These are phyloP conservation scores for Kwoniella europaea DNA, from an alignment of 768 basidiomycete genomes.

Conservation along the genomic window DNA sequence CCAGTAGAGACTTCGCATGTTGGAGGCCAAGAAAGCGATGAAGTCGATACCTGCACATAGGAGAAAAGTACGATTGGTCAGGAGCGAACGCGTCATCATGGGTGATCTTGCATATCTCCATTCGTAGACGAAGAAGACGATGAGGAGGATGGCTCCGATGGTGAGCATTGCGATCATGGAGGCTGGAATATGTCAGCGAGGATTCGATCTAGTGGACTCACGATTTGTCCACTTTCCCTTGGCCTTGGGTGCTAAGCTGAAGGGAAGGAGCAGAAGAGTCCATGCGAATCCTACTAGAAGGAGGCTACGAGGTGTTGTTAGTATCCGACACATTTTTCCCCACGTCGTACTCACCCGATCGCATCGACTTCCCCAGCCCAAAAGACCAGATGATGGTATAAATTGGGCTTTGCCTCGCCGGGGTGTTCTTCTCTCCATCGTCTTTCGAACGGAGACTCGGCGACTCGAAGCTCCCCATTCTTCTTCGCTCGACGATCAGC, in stretches of 20 bases:
- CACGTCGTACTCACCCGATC: too few species aligned
- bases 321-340: too few species aligned
- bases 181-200: not conserved
- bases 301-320: constrained; percentile 18
- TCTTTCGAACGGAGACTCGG: too few species aligned
- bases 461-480: too few species aligned
- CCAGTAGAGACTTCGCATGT: constrained; percentile 8
- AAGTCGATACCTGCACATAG: not conserved
- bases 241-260: constrained; percentile 31
- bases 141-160: constrained; percentile 61
- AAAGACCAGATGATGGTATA: too few species aligned
- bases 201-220: too few species aligned
- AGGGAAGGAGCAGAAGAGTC: constrained; percentile 37
- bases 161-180: constrained; percentile 62
- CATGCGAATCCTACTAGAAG: constrained; percentile 43
- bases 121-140: constrained; percentile 55
- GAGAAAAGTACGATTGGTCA: constrained; percentile 25
- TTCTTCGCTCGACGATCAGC: too few species aligned
- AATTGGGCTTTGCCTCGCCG: too few species aligned
- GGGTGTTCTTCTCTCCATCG: too few species aligned
- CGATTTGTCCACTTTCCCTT: constrained; percentile 31
- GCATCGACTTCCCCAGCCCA: too few species aligned
- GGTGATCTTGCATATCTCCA: constrained; percentile 52
- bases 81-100: constrained; percentile 25
- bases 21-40: constrained; percentile 1